Evolutionary conservation across 2,329 filamentous ascomycete genomes (phyloP).

Genomic region (Capronia americana): DNA sequence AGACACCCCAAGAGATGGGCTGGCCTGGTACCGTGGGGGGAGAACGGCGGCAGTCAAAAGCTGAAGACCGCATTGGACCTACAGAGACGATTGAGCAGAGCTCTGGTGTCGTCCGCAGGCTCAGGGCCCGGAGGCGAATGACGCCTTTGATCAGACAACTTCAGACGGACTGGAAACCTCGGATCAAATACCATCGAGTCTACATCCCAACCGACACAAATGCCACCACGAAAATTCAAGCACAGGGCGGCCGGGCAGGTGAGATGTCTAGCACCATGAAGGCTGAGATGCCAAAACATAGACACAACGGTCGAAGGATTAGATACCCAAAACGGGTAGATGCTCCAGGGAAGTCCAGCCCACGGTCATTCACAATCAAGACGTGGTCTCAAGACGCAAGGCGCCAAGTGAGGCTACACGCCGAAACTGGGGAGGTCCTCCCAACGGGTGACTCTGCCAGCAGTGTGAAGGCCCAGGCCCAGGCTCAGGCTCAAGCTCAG

Average conservation of each 20-base stretch:
- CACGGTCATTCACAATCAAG: background rate
- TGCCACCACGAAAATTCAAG: background rate
- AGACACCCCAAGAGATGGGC: background rate
- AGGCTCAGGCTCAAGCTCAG: slow-evolving; percentile 1
- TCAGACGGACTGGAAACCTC: background rate
- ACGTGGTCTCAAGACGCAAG: background rate
- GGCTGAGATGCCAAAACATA: background rate
- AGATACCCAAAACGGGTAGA: background rate
- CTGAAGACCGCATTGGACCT: background rate
- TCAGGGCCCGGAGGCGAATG: background rate
- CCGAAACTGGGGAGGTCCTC: background rate
- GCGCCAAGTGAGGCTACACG: background rate
- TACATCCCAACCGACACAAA: background rate
- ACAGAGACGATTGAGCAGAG: background rate
- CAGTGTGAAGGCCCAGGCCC: background rate
- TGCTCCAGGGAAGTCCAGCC: background rate
- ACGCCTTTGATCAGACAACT: background rate
- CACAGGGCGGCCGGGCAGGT: too few relatives aligned
- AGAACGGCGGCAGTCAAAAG: background rate
- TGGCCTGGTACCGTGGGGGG: too few relatives aligned
- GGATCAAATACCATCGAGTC: background rate
- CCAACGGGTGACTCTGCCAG: background rate
- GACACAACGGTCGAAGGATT: background rate
- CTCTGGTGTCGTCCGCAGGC: background rate
- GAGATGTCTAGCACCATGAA: background rate